Conservation (phyloP, 805 yeast species). For the Saturnispora sanitii region DNA sequence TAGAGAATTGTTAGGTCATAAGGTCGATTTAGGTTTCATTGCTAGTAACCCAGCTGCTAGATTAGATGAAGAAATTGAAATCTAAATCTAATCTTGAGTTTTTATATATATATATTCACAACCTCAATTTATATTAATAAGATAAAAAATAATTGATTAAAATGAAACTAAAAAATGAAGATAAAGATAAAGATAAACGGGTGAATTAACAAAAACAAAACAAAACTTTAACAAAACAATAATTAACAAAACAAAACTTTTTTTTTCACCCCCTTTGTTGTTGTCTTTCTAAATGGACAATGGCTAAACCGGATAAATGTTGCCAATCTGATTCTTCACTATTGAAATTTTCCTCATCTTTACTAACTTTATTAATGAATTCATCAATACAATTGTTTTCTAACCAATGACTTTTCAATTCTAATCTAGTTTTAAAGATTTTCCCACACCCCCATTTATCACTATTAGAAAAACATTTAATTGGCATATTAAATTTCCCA, state of each 20-base stretch:
- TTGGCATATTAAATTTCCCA: not conserved
- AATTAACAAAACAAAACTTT: not conserved
- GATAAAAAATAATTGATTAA: not conserved
- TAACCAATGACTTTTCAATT: conserved; percentile 11
- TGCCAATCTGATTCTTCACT: not conserved
- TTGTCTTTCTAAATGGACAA: conserved; percentile 6
- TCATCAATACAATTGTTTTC: conserved; percentile 2
- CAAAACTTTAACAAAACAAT: not conserved
- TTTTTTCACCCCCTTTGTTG: too few relatives aligned
- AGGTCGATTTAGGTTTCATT: conserved; percentile 87
- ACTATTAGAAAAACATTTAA: conserved; percentile 7
- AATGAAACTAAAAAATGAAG: not conserved
- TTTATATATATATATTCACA: not conserved
- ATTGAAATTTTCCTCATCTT: not conserved
- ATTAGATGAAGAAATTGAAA: conserved; percentile 62
- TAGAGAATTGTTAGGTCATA: conserved; percentile 94
- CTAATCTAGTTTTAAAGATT: conserved; percentile 1
- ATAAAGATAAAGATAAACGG: not conserved
- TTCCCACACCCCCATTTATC: conserved; percentile 9
- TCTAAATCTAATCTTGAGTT: conserved; percentile 15
- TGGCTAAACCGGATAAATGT: not conserved
- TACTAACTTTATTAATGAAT: conserved; percentile 3
- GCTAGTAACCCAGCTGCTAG: conserved; percentile 97
- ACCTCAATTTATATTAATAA: not conserved
- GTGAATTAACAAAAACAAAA: too few relatives aligned